Percentiles rank a stretch among this genome's conserved stretches.
phyloP scores from a whole-genome alignment of 164 flowering plant species.

The Umbellularia californica region DNA sequence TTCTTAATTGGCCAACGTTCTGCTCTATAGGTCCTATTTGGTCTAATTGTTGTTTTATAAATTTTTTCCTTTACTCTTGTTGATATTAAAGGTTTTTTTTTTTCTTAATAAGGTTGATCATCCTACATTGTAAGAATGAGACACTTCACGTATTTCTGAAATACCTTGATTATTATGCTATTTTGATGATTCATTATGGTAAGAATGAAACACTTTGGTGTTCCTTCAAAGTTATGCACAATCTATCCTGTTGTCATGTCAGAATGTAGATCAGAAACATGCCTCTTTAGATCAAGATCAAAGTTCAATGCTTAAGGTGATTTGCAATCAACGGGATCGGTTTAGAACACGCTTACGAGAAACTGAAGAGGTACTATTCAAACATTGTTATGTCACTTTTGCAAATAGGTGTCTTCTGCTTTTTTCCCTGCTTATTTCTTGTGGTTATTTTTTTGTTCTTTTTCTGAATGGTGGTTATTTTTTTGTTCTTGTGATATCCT shows the following conservation, averaged over 20 bases:
- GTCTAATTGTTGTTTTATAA: too few species aligned
- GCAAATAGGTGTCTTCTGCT: not conserved
- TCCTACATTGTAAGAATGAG: too few species aligned
- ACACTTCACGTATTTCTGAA: too few species aligned
- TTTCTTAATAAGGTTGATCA: too few species aligned
- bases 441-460: not conserved
- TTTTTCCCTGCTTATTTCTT: not conserved
- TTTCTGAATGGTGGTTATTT: not conserved
- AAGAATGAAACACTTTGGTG: not conserved
- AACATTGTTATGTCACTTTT: not conserved
- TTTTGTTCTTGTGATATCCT: not conserved
- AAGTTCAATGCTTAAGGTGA: constrained; percentile 97
- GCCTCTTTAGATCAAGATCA: constrained; percentile 78
- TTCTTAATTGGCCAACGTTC: too few species aligned
- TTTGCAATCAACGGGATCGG: constrained; percentile 95
- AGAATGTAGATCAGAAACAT: constrained; percentile 70
- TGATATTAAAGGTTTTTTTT: too few species aligned
- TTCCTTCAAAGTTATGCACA: constrained; percentile 4
- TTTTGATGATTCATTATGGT: not conserved
- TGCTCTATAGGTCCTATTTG: too few species aligned
- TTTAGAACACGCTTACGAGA: constrained; percentile 84
- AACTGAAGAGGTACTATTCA: constrained; percentile 75
- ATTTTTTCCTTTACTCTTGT: too few species aligned
- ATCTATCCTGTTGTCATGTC: constrained; percentile 14
- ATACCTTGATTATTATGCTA: too few species aligned